These are phyloP conservation scores for Pythium folliculosum DNA, from an alignment of 352 stramenopile genomes.

Conservation along the genomic window DNA sequence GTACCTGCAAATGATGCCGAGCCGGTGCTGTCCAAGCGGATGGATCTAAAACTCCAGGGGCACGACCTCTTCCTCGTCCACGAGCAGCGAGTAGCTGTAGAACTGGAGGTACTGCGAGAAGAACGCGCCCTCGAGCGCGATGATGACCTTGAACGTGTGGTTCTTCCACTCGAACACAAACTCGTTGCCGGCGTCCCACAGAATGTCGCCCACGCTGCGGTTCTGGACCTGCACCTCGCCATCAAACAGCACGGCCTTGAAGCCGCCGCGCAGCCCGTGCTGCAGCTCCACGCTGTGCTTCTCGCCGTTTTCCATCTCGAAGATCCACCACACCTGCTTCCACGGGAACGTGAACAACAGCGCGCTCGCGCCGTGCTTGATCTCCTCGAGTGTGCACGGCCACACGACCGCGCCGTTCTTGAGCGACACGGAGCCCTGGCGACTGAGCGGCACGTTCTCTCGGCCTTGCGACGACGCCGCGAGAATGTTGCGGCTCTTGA, in stretches of 20 bases:
- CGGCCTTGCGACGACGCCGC: conserved; percentile 70
- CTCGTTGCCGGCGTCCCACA: conserved; percentile 81
- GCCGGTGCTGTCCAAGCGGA: too few relatives aligned
- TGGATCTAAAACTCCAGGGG: conserved; percentile 36
- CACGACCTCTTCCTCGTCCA: conserved; percentile 75
- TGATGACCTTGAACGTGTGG: conserved; percentile 77
- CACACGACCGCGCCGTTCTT: conserved; percentile 52
- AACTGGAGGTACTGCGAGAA: conserved; percentile 87
- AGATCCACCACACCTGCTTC: conserved; percentile 88
- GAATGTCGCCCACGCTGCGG: conserved; percentile 66
- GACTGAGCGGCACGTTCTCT: conserved; percentile 68
- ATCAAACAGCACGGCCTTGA: conserved; percentile 72
- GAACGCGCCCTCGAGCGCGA: conserved; percentile 78
- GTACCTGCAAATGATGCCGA: too few relatives aligned
- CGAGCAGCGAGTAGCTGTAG: conserved; percentile 79
- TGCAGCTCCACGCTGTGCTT: conserved; percentile 75
- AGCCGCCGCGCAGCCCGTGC: conserved; percentile 74
- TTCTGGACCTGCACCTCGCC: conserved; percentile 67
- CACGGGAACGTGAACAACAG: conserved; percentile 84
- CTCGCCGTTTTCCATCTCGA: conserved; percentile 58
- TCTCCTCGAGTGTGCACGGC: conserved; percentile 77
- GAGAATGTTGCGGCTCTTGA: conserved; percentile 68
- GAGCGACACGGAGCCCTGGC: conserved; percentile 48
- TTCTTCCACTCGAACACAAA: conserved; percentile 66
- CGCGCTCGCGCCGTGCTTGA: conserved; percentile 78